These are phyloP conservation scores for Yamadazyma scolyti DNA, from an alignment of 805 yeast genomes.

Conservation along the genomic window DNA sequence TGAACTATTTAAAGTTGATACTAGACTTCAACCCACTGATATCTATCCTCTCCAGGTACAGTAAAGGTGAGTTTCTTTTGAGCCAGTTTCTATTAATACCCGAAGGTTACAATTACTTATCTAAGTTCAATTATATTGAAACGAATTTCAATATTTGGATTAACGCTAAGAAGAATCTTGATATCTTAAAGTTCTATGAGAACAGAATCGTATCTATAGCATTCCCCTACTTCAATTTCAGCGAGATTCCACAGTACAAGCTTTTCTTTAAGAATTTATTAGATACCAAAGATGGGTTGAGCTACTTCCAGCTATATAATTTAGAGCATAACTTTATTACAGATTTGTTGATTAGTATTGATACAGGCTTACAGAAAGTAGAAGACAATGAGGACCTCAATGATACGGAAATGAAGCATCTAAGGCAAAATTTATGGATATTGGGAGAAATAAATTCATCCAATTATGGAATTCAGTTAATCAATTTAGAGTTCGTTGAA, in stretches of 20 bases:
- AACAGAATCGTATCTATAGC: constrained; percentile 20
- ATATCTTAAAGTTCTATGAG: constrained; percentile 50
- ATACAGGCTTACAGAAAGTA: constrained; percentile 1
- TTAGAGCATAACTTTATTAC: constrained; percentile 4
- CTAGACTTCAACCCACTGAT: constrained; percentile 54
- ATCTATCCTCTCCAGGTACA: constrained; percentile 21
- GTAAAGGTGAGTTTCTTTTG: constrained; percentile 44
- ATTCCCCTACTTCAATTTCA: constrained; percentile 21
- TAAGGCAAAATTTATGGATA: constrained; percentile 84
- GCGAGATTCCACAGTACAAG: constrained; percentile 1
- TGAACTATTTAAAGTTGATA: constrained; percentile 40
- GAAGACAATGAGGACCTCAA: constrained; percentile 1
- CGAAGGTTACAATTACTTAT: constrained; percentile 65
- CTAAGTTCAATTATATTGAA: constrained; percentile 56
- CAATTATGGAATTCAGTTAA: constrained; percentile 55
- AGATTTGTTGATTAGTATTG: constrained; percentile 7
- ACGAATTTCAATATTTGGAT: constrained; percentile 70
- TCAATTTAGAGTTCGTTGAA: constrained; percentile 23
- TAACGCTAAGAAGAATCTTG: constrained; percentile 34
- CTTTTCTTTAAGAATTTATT: constrained; percentile 73
- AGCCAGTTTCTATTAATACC: constrained; percentile 62
- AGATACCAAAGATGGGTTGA: constrained; percentile 76
- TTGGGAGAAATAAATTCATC: constrained; percentile 80
- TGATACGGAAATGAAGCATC: constrained; percentile 7
- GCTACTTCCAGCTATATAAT: constrained; percentile 35